Conservation (phyloP, 108 stramenopile genomes). For the Nitzschia sp. region DNA sequence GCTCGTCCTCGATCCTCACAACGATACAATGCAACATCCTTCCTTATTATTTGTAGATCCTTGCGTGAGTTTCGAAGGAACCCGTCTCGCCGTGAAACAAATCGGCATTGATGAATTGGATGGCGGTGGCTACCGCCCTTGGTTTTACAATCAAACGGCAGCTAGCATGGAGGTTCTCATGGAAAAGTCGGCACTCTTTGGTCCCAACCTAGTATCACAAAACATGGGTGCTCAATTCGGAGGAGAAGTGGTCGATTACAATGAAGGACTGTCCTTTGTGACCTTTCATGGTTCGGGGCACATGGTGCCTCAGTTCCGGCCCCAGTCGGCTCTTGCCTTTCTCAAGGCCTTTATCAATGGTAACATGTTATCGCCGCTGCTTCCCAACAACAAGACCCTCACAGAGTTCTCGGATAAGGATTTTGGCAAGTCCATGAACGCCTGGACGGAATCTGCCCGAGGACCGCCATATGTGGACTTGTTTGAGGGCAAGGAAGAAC, state of each 20-base stretch:
- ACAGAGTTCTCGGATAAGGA: slow-evolving; percentile 28
- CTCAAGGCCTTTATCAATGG: slow-evolving; percentile 35
- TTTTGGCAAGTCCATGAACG: slow-evolving; percentile 32
- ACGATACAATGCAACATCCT: too few relatives aligned
- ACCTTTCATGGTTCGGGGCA: slow-evolving; percentile 71
- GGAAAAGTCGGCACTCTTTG: slow-evolving; percentile 59
- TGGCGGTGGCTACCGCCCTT: slow-evolving; percentile 66
- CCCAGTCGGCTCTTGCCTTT: slow-evolving; percentile 55
- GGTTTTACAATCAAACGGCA: slow-evolving; percentile 70
- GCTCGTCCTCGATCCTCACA: background rate
- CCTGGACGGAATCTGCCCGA: slow-evolving; percentile 52
- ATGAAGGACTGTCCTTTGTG: slow-evolving; percentile 52
- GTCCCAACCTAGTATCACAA: slow-evolving; percentile 50
- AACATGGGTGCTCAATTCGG: slow-evolving; percentile 59
- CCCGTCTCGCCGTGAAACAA: slow-evolving; percentile 57
- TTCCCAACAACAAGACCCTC: slow-evolving; percentile 47
- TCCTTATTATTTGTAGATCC: too few relatives aligned
- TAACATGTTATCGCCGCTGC: slow-evolving; percentile 39
- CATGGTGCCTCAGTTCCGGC: slow-evolving; percentile 74
- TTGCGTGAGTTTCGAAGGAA: slow-evolving; percentile 73
- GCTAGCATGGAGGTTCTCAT: slow-evolving; percentile 36
- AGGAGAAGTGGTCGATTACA: slow-evolving; percentile 64
- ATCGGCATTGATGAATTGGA: slow-evolving; percentile 51
- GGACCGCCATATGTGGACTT: slow-evolving; percentile 30
- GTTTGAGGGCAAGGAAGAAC: background rate